Percentiles rank a stretch among this genome's conserved stretches.
Evolutionary conservation across 495 filamentous ascomycete species (phyloP).

Genomic region (Oidiodendron maius): DNA sequence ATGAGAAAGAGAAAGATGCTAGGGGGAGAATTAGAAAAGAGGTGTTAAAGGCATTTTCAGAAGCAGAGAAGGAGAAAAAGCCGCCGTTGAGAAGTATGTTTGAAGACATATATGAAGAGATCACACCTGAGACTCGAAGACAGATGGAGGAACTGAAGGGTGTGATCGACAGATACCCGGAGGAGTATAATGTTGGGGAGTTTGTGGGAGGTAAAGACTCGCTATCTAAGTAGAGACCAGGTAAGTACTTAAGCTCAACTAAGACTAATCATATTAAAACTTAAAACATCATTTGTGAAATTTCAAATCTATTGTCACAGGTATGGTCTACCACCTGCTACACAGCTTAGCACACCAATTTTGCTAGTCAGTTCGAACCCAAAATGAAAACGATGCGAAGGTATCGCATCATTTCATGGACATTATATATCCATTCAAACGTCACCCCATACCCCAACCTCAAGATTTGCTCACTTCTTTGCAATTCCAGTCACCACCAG

Average conservation of each 20-base stretch:
- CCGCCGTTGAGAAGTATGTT: constrained; percentile 74
- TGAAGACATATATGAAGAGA: constrained; percentile 77
- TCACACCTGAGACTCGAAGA: constrained; percentile 72
- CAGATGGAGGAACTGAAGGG: constrained; percentile 77
- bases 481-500: constrained; percentile 56
- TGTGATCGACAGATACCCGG: constrained; percentile 78
- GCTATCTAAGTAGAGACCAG: constrained; percentile 12
- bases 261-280: no score
- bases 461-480: constrained; percentile 9
- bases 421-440: no score
- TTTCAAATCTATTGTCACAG: no score
- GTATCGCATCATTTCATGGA: no score
- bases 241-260: no score
- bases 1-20: constrained; percentile 71
- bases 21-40: constrained; percentile 61
- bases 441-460: no score
- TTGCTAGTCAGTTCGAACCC: no score
- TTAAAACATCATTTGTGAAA: no score
- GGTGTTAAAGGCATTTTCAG: constrained; percentile 75
- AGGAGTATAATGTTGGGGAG: constrained; percentile 81
- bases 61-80: constrained; percentile 88
- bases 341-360: no score
- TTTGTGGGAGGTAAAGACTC: constrained; percentile 74
- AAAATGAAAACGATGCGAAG: no score
- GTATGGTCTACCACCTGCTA: no score